Conservation (phyloP, 148 eudicot species). For the Dianthus caryophyllus region DNA sequence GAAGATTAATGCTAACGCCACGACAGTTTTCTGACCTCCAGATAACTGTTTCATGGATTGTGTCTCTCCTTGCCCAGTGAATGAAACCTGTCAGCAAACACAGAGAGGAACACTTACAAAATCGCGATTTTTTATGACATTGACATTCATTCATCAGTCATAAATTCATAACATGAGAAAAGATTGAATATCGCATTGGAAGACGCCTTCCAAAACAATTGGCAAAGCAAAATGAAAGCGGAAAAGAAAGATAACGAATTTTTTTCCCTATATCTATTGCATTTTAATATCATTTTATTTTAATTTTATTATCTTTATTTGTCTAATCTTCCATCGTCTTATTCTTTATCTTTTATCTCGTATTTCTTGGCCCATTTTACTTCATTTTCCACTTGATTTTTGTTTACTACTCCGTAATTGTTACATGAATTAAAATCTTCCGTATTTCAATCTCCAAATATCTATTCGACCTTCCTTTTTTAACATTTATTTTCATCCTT, state of each 20-base stretch:
- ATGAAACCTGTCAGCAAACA: slow-evolving; percentile 69
- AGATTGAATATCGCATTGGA: neutral
- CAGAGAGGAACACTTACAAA: neutral
- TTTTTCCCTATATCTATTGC: too few species aligned
- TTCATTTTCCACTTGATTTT: neutral
- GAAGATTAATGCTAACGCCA: slow-evolving; percentile 85
- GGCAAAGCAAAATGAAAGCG: too few species aligned
- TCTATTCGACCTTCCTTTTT: neutral
- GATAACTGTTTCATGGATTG: slow-evolving; percentile 99
- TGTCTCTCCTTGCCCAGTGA: slow-evolving; percentile 98
- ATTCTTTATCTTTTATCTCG: neutral
- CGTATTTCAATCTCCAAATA: neutral
- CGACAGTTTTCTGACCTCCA: slow-evolving; percentile 99
- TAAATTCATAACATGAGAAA: neutral
- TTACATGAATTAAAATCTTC: neutral
- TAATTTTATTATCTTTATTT: neutral
- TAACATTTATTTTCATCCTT: neutral
- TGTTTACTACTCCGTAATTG: neutral
- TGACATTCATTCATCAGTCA: neutral
- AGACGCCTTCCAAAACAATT: too few species aligned
- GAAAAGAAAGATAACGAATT: too few species aligned
- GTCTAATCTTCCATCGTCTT: neutral
- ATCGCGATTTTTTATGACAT: neutral
- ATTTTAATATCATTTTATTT: too few species aligned
- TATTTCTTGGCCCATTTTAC: neutral